Percentiles rank a stretch among this genome's conserved stretches.
Evolutionary conservation across 768 basidiomycete genomes (phyloP).

Genomic region (Lentinula sp.): DNA sequence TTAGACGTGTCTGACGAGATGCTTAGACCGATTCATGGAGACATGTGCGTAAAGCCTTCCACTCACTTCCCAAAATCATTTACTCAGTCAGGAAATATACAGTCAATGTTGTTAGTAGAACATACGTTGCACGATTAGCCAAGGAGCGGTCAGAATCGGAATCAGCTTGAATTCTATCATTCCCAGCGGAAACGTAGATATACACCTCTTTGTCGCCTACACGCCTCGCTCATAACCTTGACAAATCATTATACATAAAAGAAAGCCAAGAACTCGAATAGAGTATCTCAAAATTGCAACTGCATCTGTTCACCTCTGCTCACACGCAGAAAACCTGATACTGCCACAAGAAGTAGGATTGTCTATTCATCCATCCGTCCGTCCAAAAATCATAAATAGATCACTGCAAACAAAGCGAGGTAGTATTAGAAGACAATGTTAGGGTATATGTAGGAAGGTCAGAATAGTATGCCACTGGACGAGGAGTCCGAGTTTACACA

Average conservation of each 20-base stretch:
- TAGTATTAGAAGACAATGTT: background rate
- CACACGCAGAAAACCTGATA: background rate
- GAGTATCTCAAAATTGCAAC: background rate
- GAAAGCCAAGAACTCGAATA: background rate
- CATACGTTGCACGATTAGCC: slow-evolving; percentile 55
- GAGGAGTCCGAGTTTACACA: background rate
- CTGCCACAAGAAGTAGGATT: background rate
- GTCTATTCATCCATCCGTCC: background rate
- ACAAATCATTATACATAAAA: no score
- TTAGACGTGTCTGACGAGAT: slow-evolving; percentile 70
- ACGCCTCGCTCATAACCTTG: no score
- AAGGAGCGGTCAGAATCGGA: slow-evolving; percentile 34
- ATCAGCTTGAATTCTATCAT: background rate
- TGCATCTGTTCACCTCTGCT: background rate
- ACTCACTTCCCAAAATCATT: background rate
- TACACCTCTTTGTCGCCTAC: no score
- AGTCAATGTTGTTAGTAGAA: slow-evolving; percentile 76
- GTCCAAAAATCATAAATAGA: background rate
- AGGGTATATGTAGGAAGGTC: background rate
- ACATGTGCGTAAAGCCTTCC: slow-evolving; percentile 52
- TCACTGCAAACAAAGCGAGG: background rate
- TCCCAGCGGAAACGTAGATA: background rate
- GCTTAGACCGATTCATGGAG: slow-evolving; percentile 80
- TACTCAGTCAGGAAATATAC: background rate
- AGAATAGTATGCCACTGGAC: background rate